These are phyloP conservation scores for Aplosporella prunicola DNA, from an alignment of 2,329 filamentous ascomycete species.

Conservation along the genomic window DNA sequence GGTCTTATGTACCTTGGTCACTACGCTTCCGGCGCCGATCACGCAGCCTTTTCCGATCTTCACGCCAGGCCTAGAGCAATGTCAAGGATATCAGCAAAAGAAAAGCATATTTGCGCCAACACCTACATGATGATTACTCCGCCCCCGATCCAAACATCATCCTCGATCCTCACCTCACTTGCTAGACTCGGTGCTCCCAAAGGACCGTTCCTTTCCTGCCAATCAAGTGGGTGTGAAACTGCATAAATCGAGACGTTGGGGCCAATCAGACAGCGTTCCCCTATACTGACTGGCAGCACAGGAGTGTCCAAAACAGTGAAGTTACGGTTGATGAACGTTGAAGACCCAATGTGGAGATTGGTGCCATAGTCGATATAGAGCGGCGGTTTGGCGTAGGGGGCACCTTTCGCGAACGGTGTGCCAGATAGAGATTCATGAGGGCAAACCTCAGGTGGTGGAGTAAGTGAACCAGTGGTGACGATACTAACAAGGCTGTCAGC, in stretches of 20 bases:
- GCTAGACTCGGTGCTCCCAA: slow-evolving; percentile 19
- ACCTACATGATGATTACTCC: slow-evolving; percentile 44
- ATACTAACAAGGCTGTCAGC: no score
- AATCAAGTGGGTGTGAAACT: slow-evolving; percentile 46
- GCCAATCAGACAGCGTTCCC: slow-evolving; percentile 43
- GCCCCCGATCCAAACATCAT: slow-evolving; percentile 38
- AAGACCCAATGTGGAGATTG: slow-evolving; percentile 52
- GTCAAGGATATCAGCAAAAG: slow-evolving; percentile 3
- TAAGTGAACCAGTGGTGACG: slow-evolving; percentile 5
- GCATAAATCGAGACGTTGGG: slow-evolving; percentile 45
- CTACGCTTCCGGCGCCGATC: slow-evolving; percentile 72
- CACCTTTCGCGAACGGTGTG: slow-evolving; percentile 5
- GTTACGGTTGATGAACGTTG: slow-evolving; percentile 57
- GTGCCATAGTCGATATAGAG: slow-evolving; percentile 56
- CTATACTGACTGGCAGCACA: slow-evolving; percentile 38
- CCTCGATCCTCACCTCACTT: slow-evolving; percentile 38
- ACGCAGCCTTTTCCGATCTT: slow-evolving; percentile 66
- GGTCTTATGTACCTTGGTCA: slow-evolving; percentile 50
- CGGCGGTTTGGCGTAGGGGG: slow-evolving; percentile 38
- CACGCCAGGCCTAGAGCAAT: slow-evolving; percentile 50
- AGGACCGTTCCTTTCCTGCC: slow-evolving; percentile 13
- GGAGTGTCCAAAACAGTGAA: slow-evolving; percentile 44
- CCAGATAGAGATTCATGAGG: not conserved
- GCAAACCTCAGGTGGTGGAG: slow-evolving; percentile 4
- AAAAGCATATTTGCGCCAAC: not conserved